Evolutionary conservation across 1,284 basidiomycete genomes (phyloP), one percentile per base, ranked within the genome.

Genomic region (Lentinus polychrous): DNA sequence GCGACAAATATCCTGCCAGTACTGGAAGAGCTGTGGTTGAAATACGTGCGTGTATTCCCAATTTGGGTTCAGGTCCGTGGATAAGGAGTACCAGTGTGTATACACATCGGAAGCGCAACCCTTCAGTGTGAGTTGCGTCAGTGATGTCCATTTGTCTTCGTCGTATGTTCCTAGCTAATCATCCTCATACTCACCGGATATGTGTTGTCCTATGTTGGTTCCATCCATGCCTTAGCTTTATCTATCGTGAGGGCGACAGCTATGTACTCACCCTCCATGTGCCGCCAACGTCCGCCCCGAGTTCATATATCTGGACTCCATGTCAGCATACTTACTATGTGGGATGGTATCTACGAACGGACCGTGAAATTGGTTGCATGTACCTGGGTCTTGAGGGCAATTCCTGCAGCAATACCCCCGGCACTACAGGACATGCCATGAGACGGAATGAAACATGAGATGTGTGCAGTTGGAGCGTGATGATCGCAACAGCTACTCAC

Each of bases 41-140:
- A 41, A 36, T 8, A 58, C 62, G 43, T 57, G 59, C 2, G 52
- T 48, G 3, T 40, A 36, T 3, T 54, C 44, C 68, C 67, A 70
- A 50, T 66, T 49, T 0, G 65, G 62, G 34, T 66, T 64, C 6
- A 60, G 59, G 14, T 62, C 55, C 31, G 57, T 57, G 12, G 59
- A 62, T n/a, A 71, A 59, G 12, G 59, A 56, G 54, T 65, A 69
- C 54, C 62, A 67, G 51, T 61, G 63, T 0, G 57, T 53, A n/a
- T 52, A 53, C 0, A 60, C 52, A 43, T 68, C 66, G 17, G 57
- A 58, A 0, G 53, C 52, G 45, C 60, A 60, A 17, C 60, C 58
- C 52, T 63, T 24, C n/a, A n/a, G n/a, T n/a, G 27, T 4, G 10
- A 27, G 27, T 10, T 27, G 10, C 27, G 10, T n/a, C n/a, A n/a